Evolutionary conservation across 129 eudicot species (phyloP), one percentile per base, ranked within the genome.

Genomic region (Flaveria bidentis): DNA sequence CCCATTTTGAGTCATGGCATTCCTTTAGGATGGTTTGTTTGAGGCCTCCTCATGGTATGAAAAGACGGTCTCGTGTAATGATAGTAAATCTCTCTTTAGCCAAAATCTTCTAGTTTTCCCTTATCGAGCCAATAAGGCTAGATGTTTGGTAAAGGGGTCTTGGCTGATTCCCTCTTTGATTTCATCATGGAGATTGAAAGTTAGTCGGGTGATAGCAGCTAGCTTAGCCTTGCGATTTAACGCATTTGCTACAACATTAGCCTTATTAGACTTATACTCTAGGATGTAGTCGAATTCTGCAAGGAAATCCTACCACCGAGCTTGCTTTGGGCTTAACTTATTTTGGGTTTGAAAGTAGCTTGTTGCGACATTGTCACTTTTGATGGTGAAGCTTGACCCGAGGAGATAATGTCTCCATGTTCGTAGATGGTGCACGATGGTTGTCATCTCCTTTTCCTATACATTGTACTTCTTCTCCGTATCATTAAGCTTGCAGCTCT

Each of bases 401-500:
- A 80, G 6, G 5, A 73, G 56, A 16, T 80, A 80, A 12, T 74
- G 80, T 8, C 56, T 10, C 83, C 67, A 80, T 2, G 26, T 46
- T 6, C 71, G 6, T 1, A 80, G n/a, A 57, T 69, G 64, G 18
- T 80, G 68, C 1, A 80, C 16, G 0, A 73, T 13, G 11, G 67
- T 8, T 2, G 52, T 73, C 41, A 73, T 73, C 18, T 55, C 77
- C 13, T 73, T 73, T 0, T 55, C 68, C 2, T 72, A 51, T 6
- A 72, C 25, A 9, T 3, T 52, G 3, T 52, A 72, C 14, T 10
- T 30, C 26, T 14, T 9, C 13, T 72, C n/a, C 2, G 18, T 53
- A 7, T 72, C 49, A 2, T 72, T 30, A 0, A 72, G 25, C n/a
- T 72, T 72, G 0, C 51, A 0, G 6, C 41, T 69, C 12, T 47